These are phyloP conservation scores for Nemophila menziesii DNA, from an alignment of 257 asterid genomes.

Conservation along the genomic window DNA sequence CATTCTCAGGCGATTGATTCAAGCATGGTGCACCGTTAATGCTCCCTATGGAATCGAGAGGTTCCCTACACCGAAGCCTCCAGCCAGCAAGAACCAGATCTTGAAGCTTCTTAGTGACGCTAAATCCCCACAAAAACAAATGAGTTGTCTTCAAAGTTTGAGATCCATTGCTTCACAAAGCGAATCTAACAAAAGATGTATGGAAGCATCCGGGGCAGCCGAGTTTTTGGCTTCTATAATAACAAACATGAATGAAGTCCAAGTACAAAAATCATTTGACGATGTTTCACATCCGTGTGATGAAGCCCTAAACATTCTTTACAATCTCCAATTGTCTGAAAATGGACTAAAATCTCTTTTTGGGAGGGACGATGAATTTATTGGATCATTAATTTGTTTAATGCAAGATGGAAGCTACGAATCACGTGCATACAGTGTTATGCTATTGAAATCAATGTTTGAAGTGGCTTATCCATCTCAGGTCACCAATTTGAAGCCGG, in stretches of 20 bases:
- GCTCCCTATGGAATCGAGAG: constrained; percentile 44
- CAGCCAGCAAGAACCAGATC: constrained; percentile 39
- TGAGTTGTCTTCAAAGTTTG: constrained; percentile 29
- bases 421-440: constrained; percentile 42
- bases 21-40: constrained; percentile 72
- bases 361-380: constrained; percentile 15
- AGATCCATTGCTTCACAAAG: constrained; percentile 49
- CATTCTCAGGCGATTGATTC: constrained; percentile 71
- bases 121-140: constrained; percentile 22
- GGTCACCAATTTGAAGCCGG: constrained; percentile 12
- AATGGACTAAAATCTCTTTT: constrained; percentile 26
- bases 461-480: constrained; percentile 30
- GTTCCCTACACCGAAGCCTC: constrained; percentile 75
- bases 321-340: constrained; percentile 44
- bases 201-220: constrained; percentile 46
- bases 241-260: constrained; percentile 5
- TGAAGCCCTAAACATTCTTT: constrained; percentile 48
- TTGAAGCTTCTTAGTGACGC: constrained; percentile 38
- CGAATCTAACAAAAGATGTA: constrained; percentile 44
- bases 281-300: constrained; percentile 21
- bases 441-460: constrained; percentile 34
- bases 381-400: constrained; percentile 27
- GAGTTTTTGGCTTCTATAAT: constrained; percentile 46
- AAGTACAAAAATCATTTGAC: neutral
- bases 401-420: constrained; percentile 54